Evolutionary conservation across 805 yeast genomes (phyloP), one percentile per base, ranked within the genome.

Genomic region (Ogataea neopini): DNA sequence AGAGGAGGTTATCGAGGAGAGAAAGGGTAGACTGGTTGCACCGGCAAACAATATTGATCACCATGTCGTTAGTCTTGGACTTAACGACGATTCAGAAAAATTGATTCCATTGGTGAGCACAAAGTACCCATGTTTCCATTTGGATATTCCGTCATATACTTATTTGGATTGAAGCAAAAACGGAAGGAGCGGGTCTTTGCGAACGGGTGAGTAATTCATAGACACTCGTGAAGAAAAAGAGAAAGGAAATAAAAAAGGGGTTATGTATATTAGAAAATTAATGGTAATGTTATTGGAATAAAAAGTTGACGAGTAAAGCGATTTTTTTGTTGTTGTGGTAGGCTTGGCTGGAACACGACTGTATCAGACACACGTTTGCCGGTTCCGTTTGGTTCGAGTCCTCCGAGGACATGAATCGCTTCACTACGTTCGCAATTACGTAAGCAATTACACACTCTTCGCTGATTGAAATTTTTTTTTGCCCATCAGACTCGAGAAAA

Each of bases 91-190:
- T 13, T 35, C 40, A 15, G 62, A 58, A 3, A 35, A 23, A 7
- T 43, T 57, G 19, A 57, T 52, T 40, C 80, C 92, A 25, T 75
- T 86, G 2, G 71, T 77, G 14, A 76, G 78, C 38, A 86, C 92
- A 2, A 73, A 78, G 56, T 80, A 86, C 34, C 91, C 91, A 23
- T 85, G 78, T 63, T 84, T 88, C 77, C 95, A 87, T 64, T 69
- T 86, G 52, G 91, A 87, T 36, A 79, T 87, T 58, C 95, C 95
- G 15, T 70, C 77, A 33, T 80, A 77, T 55, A 52, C 56, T 14
- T 47, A 61, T 35, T 47, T 56, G 20, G 62, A 56, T 22, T 36
- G n/a, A 22, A 22, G n/a, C n/a, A n/a, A n/a, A n/a, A n/a, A n/a
- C n/a, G n/a, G n/a, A n/a, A n/a, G n/a, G n/a, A n/a, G n/a, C n/a